Evolutionary conservation across 345 rosid genomes (phyloP).

Genomic region (Mangifera indica): DNA sequence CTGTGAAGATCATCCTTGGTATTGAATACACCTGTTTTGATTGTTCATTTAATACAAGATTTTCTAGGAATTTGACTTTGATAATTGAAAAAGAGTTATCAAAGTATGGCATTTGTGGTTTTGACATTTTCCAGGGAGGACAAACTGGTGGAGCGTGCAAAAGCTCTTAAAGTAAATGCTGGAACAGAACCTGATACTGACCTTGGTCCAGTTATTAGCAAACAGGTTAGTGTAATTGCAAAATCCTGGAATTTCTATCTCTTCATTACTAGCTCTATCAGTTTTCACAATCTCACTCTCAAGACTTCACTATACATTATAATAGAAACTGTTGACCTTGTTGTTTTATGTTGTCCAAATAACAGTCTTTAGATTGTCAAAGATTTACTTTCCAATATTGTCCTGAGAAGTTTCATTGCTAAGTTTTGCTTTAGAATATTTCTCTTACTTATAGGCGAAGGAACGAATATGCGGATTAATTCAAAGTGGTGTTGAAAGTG

Average conservation of each 20-base stretch:
- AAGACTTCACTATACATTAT: not conserved
- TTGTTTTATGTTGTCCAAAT: not conserved
- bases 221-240: conserved; percentile 44
- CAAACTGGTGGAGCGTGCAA: conserved; percentile 70
- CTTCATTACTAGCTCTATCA: not conserved
- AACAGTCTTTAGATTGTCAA: not conserved
- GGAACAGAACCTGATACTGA: conserved; percentile 87
- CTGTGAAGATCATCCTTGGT: not conserved
- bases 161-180: conserved; percentile 79
- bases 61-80: not conserved
- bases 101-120: not conserved
- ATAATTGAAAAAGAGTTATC: not conserved
- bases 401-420: not conserved
- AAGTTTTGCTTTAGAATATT: conserved; percentile 17
- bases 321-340: not conserved
- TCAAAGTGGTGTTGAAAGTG: conserved; percentile 78
- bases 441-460: conserved; percentile 67
- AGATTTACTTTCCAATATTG: not conserved
- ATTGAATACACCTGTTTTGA: not conserved
- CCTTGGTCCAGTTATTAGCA: conserved; percentile 95
- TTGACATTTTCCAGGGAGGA: conserved; percentile 53
- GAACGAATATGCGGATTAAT: conserved; percentile 74
- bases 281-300: not conserved
- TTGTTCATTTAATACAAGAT: not conserved
- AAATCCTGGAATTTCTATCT: not conserved